Evolutionary conservation across 2,329 filamentous ascomycete genomes (phyloP).

Genomic region (Furcasterigmium furcatum): DNA sequence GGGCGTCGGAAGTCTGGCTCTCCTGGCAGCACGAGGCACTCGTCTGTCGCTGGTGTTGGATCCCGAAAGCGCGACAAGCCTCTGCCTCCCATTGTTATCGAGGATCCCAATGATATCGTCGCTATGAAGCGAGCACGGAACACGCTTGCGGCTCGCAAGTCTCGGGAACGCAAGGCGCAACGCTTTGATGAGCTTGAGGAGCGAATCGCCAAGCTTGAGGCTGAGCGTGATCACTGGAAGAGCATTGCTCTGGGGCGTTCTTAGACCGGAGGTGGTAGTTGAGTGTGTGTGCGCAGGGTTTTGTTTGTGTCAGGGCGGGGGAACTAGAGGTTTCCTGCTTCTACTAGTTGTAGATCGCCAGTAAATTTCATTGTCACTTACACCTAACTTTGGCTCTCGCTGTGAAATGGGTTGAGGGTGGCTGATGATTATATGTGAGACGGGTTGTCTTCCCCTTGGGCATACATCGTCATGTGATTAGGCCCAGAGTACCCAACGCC

Average conservation of each 20-base stretch:
- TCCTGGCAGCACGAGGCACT: constrained; percentile 55
- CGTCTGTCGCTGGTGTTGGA: constrained; percentile 66
- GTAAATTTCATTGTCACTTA: constrained; percentile 7
- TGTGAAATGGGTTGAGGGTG: too few species aligned
- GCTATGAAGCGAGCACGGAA: constrained; percentile 93
- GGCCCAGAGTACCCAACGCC: too few species aligned
- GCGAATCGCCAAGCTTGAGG: constrained; percentile 66
- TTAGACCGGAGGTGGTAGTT: not conserved
- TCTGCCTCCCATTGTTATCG: constrained; percentile 72
- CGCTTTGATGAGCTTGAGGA: constrained; percentile 72
- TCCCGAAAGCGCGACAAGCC: constrained; percentile 78
- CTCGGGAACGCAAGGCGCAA: constrained; percentile 79
- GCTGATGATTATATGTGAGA: too few species aligned
- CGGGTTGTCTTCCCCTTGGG: too few species aligned
- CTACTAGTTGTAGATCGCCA: too few species aligned
- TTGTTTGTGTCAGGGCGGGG: too few species aligned
- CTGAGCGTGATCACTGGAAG: constrained; percentile 66
- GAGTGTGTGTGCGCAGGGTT: too few species aligned
- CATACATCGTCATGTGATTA: too few species aligned
- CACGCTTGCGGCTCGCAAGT: constrained; percentile 90
- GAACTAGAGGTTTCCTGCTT: not conserved
- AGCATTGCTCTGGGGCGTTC: constrained; percentile 38
- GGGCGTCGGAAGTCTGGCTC: constrained; percentile 46
- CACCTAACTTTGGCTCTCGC: too few species aligned
- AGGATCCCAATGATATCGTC: constrained; percentile 69